Conservation (phyloP, 768 basidiomycete genomes). For the Steccherinum ochraceum region DNA sequence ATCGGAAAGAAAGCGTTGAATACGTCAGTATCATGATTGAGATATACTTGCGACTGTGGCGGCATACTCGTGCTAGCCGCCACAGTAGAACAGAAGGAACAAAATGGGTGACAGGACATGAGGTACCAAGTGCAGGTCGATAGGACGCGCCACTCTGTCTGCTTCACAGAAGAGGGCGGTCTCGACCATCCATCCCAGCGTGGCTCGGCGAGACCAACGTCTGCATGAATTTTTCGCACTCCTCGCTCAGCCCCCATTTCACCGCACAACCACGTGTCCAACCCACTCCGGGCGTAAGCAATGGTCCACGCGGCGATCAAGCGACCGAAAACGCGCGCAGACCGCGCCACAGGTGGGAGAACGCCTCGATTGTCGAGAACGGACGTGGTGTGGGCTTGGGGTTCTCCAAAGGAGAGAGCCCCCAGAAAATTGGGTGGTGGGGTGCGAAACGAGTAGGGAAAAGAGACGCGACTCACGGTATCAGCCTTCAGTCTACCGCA, state of each 20-base stretch:
- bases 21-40: slow-evolving; percentile 55
- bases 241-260: slow-evolving; percentile 98
- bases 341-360: slow-evolving; percentile 73
- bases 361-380: slow-evolving; percentile 77
- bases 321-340: slow-evolving; percentile 88
- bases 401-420: slow-evolving; percentile 97
- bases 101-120: slow-evolving; percentile 54
- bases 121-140: slow-evolving; percentile 57
- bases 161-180: slow-evolving; percentile 66
- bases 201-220: slow-evolving; percentile 18
- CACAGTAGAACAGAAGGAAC: slow-evolving; percentile 30
- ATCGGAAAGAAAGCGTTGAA: slow-evolving; percentile 35
- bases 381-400: slow-evolving; percentile 85
- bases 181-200: slow-evolving; percentile 34
- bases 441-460: slow-evolving; percentile 88
- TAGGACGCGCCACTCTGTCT: slow-evolving; percentile 47
- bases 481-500: slow-evolving; percentile 98
- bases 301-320: slow-evolving; percentile 82
- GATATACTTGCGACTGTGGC: too few relatives aligned
- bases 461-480: slow-evolving; percentile 82
- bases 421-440: slow-evolving; percentile 96
- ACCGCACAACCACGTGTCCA: slow-evolving; percentile 87
- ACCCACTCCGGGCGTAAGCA: slow-evolving; percentile 66
- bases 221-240: slow-evolving; percentile 57
- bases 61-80: slow-evolving; percentile 22